Evolutionary conservation across 805 yeast genomes (phyloP), one percentile per base, ranked within the genome.

Genomic region (Ogataea paraovalis): DNA sequence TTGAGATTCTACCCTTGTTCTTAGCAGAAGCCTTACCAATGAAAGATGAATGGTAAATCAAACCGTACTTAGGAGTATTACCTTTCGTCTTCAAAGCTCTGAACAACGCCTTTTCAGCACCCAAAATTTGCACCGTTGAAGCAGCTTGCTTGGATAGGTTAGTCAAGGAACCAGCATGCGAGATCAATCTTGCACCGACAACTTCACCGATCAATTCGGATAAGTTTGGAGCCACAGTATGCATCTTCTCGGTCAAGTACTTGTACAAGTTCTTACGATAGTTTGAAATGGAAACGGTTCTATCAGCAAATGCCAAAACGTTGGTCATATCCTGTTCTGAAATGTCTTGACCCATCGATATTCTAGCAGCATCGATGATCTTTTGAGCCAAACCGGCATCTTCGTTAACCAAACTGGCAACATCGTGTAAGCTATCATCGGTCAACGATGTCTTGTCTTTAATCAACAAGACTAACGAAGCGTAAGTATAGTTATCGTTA

Each of bases 281-380:
- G 61, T 91, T 97, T 50, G 94, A 80, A 64, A 94, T 80, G 49
- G 90, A 85, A 43, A 87, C 96, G 36, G 91, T 96, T 74, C 97
- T 85, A 69, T 87, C 80, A 50, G 99, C 99, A 69, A 94, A 94
- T 32, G 92, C 81, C 56, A 85, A 71, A 50, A 94, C 91, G 68
- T 91, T 91, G 55, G 80, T 82, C 94, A 94, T 88, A 71, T 94
- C 99, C 67, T 85, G 83, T 70, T 87, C 96, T 56, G 96, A 85
- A 58, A 94, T 81, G 71, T 94, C 99, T 75, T 92, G 98, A 70
- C 99, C 99, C 99, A 94, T 94, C 41, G 97, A 90, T 62, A 92
- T 90, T 76, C 87, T 84, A 54, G 98, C 96, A 59, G 96, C 91
- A 68, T 89, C 96, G 61, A 92, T 86, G 58, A 92, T 82, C 70